phyloP scores from a whole-genome alignment of 2,329 filamentous ascomycete genomes.

The Sporothrix luriei region DNA sequence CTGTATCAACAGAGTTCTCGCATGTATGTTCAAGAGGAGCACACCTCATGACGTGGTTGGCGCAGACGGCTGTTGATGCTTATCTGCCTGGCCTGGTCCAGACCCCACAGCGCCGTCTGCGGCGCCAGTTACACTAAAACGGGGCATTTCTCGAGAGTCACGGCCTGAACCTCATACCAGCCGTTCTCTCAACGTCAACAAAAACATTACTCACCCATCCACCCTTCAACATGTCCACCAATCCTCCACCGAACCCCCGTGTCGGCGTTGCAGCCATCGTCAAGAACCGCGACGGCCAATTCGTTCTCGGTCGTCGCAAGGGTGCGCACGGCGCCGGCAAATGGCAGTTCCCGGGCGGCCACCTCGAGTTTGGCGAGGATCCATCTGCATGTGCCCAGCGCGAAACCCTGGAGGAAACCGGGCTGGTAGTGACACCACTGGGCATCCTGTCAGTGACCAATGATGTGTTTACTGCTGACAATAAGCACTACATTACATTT shows the following conservation, averaged over 20 bases:
- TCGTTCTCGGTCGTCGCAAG: slow-evolving; percentile 53
- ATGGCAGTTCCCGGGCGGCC: slow-evolving; percentile 72
- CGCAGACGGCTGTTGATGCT: not conserved
- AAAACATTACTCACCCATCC: not conserved
- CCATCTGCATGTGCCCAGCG: slow-evolving; percentile 64
- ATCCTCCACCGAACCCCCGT: slow-evolving; percentile 38
- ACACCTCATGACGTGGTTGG: not conserved
- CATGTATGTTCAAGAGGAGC: not conserved
- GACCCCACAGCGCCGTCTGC: slow-evolving; percentile 15
- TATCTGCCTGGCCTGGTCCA: slow-evolving; percentile 3
- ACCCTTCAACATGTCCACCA: not conserved
- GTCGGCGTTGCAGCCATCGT: slow-evolving; percentile 56
- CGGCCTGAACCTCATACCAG: not conserved
- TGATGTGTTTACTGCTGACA: slow-evolving; percentile 60
- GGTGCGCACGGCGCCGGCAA: slow-evolving; percentile 50
- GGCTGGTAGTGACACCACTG: slow-evolving; percentile 56
- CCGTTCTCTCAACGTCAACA: not conserved
- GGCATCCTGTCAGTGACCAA: slow-evolving; percentile 66
- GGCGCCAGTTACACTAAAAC: not conserved
- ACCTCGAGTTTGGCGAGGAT: slow-evolving; percentile 70
- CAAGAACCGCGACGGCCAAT: slow-evolving; percentile 46
- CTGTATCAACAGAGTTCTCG: no score
- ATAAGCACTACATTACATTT: slow-evolving; percentile 74
- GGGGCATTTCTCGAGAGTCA: not conserved
- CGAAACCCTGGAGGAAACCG: slow-evolving; percentile 72